These are phyloP conservation scores for Lactarius deliciosus DNA, from an alignment of 768 basidiomycete species.

Conservation along the genomic window DNA sequence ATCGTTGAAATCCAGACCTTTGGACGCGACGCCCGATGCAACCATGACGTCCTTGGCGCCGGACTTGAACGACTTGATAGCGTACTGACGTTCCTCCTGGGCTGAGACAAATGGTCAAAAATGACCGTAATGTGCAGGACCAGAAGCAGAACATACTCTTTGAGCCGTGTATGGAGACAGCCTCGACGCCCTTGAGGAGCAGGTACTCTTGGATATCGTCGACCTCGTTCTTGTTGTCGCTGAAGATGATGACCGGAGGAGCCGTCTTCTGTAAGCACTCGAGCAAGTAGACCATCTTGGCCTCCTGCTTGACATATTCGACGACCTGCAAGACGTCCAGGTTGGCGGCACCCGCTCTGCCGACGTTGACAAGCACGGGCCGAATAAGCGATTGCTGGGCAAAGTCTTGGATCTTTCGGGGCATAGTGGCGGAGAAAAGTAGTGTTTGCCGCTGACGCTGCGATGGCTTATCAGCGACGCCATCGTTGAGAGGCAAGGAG, in stretches of 20 bases:
- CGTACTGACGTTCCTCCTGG: slow-evolving; percentile 98
- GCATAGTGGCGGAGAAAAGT: slow-evolving; percentile 99
- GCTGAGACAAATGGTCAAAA: slow-evolving; percentile 45
- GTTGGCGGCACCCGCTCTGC: slow-evolving; percentile 96
- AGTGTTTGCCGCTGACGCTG: slow-evolving; percentile 96
- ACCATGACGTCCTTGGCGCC: slow-evolving; percentile 99
- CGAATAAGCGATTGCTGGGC: slow-evolving; percentile 94
- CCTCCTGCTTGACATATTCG: slow-evolving; percentile 99
- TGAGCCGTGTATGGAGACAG: slow-evolving; percentile 97
- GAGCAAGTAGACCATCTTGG: slow-evolving; percentile 98
- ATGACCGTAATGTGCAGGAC: neutral
- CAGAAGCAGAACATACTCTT: slow-evolving; percentile 62
- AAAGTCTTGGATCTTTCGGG: slow-evolving; percentile 97
- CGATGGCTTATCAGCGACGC: neutral
- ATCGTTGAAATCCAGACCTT: slow-evolving; percentile 98
- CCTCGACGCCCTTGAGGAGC: slow-evolving; percentile 94
- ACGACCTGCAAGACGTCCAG: slow-evolving; percentile 95
- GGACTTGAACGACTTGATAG: slow-evolving; percentile 96
- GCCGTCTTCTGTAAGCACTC: slow-evolving; percentile 98
- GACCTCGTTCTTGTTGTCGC: slow-evolving; percentile 99
- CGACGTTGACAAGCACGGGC: slow-evolving; percentile 95
- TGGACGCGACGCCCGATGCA: slow-evolving; percentile 95
- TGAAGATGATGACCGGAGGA: slow-evolving; percentile 96
- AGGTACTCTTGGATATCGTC: slow-evolving; percentile 99
- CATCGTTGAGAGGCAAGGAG: neutral